Evolutionary conservation across 1,139 yeast genomes (phyloP), one percentile per base, ranked within the genome.

Genomic region (Blastobotrys ciferrii): DNA sequence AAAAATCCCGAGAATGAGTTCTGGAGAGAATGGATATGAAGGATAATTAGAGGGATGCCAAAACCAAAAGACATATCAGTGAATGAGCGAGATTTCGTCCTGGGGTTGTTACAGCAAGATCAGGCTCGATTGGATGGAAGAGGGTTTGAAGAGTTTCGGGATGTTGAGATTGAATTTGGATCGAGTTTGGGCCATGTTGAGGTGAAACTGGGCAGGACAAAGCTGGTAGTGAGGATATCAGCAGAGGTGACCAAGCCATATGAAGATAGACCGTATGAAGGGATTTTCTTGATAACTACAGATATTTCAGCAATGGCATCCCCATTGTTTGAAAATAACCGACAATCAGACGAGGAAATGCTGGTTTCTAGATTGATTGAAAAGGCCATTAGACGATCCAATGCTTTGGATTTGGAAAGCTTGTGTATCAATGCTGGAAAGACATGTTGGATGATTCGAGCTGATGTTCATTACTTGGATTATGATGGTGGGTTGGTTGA

Each of bases 231-330:
- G 13, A 76, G 92, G 50, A 82, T 91, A 2, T 82, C 92, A 19
- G 86, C 95, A 17, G 84, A 80, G 50, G 82, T 94, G n/a, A 76
- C 80, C 7, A 77, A 79, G 53, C 98, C 98, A 0, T 84, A 77
- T 58, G 96, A 88, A 48, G 96, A 91, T 58, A 75, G 96, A 46
- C 98, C 98, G 1, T 91, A 87, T 63, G 98, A 94, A 67, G 98
- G 98, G 1, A 66, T 86, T 2, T 89, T 92, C 63, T 73, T 78
- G 38, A 89, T 92, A 25, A 81, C 87, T 45, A 86, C 96, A 4
- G 98, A 92, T 61, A 80, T 87, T 45, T 79, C 91, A 14, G 85
- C 97, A 20, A 85, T 91, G 89, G 95, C 96, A 1, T 81, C 88
- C 11, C 84, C 95, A 1, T 74, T 80, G 59, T 89, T 88, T 65